Percentiles rank a stretch among this genome's conserved stretches.
Conservation (phyloP, 805 yeast genomes). For the Komagataella pseudopastoris region DNA sequence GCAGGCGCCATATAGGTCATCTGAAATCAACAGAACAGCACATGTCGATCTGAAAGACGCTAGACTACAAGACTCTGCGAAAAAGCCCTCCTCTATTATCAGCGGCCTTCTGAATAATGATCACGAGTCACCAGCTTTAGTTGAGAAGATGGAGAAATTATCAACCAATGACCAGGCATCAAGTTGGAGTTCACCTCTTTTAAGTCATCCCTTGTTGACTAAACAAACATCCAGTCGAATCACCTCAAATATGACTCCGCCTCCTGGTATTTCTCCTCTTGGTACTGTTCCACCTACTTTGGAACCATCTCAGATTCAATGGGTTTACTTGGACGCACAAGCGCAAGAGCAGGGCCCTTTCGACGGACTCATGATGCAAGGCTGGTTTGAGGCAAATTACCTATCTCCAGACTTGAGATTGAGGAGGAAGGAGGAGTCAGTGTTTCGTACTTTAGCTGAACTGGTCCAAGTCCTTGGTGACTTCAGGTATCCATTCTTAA, state of each 20-base stretch:
- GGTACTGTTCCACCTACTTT: conserved; percentile 1
- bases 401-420: conserved; percentile 39
- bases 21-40: conserved; percentile 8
- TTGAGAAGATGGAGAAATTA: not conserved
- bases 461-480: conserved; percentile 36
- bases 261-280: not conserved
- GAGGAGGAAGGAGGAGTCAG: conserved; percentile 41
- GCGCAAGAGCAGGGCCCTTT: conserved; percentile 78
- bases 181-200: not conserved
- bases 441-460: conserved; percentile 36
- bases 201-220: not conserved
- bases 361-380: conserved; percentile 59
- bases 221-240: not conserved
- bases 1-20: conserved; percentile 17
- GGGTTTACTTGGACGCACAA: conserved; percentile 64
- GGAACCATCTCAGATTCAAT: conserved; percentile 26
- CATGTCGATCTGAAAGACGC: conserved; percentile 6
- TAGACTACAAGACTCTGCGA: not conserved
- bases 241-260: not conserved
- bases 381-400: conserved; percentile 56
- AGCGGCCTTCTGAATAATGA: not conserved
- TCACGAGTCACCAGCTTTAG: not conserved
- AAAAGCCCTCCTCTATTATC: not conserved
- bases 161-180: not conserved
- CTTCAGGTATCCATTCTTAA: conserved; percentile 44